Evolutionary conservation across 73 alveolate species (phyloP), one percentile per base, ranked within the genome.

Genomic region (Diophrys appendiculata): DNA sequence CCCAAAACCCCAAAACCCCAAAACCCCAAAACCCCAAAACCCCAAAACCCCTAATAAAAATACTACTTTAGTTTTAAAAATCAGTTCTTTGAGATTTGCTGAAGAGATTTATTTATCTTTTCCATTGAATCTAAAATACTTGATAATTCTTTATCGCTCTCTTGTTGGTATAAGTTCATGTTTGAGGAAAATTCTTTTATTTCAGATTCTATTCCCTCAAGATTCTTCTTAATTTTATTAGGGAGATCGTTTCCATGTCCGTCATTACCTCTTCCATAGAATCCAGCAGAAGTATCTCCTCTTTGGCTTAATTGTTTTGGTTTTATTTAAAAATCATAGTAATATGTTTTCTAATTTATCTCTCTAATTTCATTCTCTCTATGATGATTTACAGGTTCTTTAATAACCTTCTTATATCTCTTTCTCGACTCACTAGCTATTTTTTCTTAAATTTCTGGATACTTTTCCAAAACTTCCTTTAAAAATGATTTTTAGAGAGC

Each of bases 401-500:
- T 71, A 43, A 86, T 52, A 26, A 69, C 80, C 68, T 79, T 79
- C 53, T 54, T 70, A 56, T 86, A 73, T 35, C 93, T 29, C 25
- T 54, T 52, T 5, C 54, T 33, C 2, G 85, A 60, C 35, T 86
- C 82, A 5, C 77, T 64, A 64, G 52, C 73, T 18, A 86, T 70
- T 35, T 76, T 54, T 5, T 52, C 27, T 1, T 71, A 83, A 25
- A 73, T 83, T 32, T 86, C 93, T 11, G 93, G 93, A 69, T 80
- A 86, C 52, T 86, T 78, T 2, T 64, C 52, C 55, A 80, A 73
- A 18, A 86, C 43, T n/a, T 86, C 69, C 35, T 28, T 68, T 22
- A 70, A 35, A 75, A 79, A 80, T 32, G 33, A 60, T 79, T 86
- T 86, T 31, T 79, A 69, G 18, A 86, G 78, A 2, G 93, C 93